Percentiles rank a stretch among this genome's conserved stretches.
phyloP scores from a whole-genome alignment of 805 yeast genomes.

The Candida sonorensis region DNA sequence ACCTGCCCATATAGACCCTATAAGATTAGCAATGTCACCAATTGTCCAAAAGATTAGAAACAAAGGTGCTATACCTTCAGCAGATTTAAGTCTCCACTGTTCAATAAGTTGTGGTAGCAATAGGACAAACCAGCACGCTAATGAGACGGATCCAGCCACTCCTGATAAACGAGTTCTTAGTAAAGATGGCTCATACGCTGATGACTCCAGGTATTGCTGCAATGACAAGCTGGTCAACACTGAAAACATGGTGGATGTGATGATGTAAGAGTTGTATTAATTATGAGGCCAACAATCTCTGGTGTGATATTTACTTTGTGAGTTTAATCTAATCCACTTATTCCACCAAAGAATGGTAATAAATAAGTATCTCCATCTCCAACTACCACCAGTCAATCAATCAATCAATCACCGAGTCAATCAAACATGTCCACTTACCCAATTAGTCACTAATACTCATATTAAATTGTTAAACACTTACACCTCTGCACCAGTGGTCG shows the following conservation, averaged over 20 bases:
- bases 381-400: no score
- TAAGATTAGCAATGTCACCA: conserved; percentile 63
- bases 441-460: no score
- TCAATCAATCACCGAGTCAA: no score
- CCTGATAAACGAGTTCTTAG: conserved; percentile 47
- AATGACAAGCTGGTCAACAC: conserved; percentile 1
- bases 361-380: no score
- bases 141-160: conserved; percentile 60
- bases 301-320: no score
- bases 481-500: no score
- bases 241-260: conserved; percentile 2
- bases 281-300: no score
- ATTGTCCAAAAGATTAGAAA: conserved; percentile 64
- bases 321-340: no score
- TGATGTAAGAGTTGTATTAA: no score
- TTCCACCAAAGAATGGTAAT: no score
- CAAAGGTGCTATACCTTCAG: conserved; percentile 69
- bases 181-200: conserved; percentile 18
- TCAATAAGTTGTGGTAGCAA: conserved; percentile 73
- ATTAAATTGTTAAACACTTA: no score
- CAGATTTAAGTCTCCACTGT: conserved; percentile 69
- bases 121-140: conserved; percentile 76
- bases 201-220: conserved; percentile 2
- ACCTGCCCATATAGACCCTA: conserved; percentile 65
- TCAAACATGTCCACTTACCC: no score